Conservation (phyloP, 2,329 filamentous ascomycete genomes). For the Cladosporium sp. region DNA sequence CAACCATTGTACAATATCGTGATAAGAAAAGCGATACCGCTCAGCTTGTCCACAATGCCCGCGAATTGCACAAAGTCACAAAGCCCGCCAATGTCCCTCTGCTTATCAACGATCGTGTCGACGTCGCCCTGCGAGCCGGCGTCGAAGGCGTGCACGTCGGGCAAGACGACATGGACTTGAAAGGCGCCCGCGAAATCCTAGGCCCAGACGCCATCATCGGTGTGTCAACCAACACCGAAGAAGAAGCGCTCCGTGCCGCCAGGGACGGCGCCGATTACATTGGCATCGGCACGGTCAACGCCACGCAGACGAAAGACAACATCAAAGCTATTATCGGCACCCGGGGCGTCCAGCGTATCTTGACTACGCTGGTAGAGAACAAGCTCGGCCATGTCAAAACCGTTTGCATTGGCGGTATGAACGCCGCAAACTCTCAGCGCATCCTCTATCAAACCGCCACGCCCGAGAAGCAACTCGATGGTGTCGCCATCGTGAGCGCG, state of each 20-base stretch:
- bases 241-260: constrained; percentile 68
- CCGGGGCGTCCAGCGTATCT: constrained; percentile 61
- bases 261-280: constrained; percentile 79
- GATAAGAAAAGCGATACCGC: constrained; percentile 78
- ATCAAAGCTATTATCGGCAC: constrained; percentile 76
- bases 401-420: constrained; percentile 87
- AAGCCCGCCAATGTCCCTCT: constrained; percentile 64
- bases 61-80: constrained; percentile 65
- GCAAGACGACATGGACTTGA: constrained; percentile 79
- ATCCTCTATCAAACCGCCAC: constrained; percentile 65
- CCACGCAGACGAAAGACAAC: constrained; percentile 81
- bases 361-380: constrained; percentile 51
- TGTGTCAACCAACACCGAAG: constrained; percentile 69
- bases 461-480: constrained; percentile 59
- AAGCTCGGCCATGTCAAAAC: constrained; percentile 46
- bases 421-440: constrained; percentile 65
- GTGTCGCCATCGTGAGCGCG: constrained; percentile 83
- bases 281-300: constrained; percentile 82
- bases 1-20: constrained; percentile 81
- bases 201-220: constrained; percentile 78
- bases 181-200: constrained; percentile 63
- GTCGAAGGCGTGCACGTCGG: constrained; percentile 93
- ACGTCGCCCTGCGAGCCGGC: constrained; percentile 76
- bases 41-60: constrained; percentile 63
- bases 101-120: constrained; percentile 87